Conservation (phyloP, 2,329 filamentous ascomycete species). For the Paecilomyces formosus region DNA sequence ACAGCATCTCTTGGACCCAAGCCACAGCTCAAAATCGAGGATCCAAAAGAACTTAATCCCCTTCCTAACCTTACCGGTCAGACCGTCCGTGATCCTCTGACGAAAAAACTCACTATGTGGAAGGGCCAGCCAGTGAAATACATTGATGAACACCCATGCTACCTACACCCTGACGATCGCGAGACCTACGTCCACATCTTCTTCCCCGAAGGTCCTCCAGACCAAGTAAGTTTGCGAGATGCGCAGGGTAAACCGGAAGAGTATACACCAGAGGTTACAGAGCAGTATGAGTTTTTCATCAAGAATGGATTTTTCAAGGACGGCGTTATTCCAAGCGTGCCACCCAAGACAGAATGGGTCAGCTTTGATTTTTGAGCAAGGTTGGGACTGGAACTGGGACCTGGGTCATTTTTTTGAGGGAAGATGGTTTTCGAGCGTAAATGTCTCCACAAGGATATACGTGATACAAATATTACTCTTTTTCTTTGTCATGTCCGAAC, state of each 20-base stretch:
- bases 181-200: constrained; percentile 59
- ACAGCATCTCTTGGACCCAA: constrained; percentile 18
- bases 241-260: constrained; percentile 46
- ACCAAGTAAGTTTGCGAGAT: constrained; percentile 34
- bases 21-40: constrained; percentile 16
- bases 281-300: constrained; percentile 58
- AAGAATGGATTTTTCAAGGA: constrained; percentile 61
- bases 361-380: constrained; percentile 59
- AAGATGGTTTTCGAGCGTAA: neutral
- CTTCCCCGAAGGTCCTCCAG: constrained; percentile 64
- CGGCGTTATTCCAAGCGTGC: constrained; percentile 66
- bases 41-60: constrained; percentile 23
- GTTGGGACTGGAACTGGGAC: neutral
- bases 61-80: constrained; percentile 30
- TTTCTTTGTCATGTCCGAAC: neutral
- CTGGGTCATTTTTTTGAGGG: neutral
- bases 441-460: neutral
- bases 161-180: constrained; percentile 44
- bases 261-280: constrained; percentile 47
- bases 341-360: constrained; percentile 70
- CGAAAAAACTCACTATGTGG: constrained; percentile 47
- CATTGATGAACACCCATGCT: constrained; percentile 44
- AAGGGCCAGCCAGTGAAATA: constrained; percentile 59
- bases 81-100: constrained; percentile 26
- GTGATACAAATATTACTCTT: neutral